Evolutionary conservation across 345 rosid species (phyloP), one percentile per base, ranked within the genome.

Genomic region (Euphorbia lathyris): DNA sequence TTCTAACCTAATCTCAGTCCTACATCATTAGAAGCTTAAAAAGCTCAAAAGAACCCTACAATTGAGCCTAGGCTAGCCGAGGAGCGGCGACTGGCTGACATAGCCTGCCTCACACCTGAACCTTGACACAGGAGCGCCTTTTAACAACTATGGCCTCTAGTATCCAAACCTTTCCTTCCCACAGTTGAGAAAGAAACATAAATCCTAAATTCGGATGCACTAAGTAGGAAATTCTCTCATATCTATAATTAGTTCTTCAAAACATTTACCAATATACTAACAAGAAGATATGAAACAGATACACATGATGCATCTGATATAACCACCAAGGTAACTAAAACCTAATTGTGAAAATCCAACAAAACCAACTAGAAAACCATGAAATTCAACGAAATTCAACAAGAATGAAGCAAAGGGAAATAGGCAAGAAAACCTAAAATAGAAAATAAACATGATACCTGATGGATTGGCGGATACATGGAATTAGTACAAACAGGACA

Each of bases 401-500:
- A 42, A 29, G 5, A 29, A 38, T 42, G 9, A 3, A 12, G 8
- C 17, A 45, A 64, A 59, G 43, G 17, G 29, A n/a, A 26, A 22
- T 7, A 19, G 63, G 52, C 38, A 51, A 61, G 51, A 17, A 67
- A 19, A n/a, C 5, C 23, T 32, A 53, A 32, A 62, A 50, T 5
- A 9, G 0, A 29, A 5, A 19, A 9, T 10, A 16, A 11, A 13
- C 23, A 25, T 6, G 4, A 32, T 48, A 90, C 97, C 92, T 88
- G 92, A 75, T 81, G 84, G 72, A 84, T 89, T 27, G 96, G 84
- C 66, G 91, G 85, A 72, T 86, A 83, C 82, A 84, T 88, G 20
- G 82, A 82, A 68, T 74, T 84, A 72, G 82, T 74, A 77, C 89
- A 76, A 23, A 84, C 82, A 42, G 90, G 86, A 51, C 87, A 90